Percentiles rank a stretch among this genome's conserved stretches.
Conservation (phyloP, 371 early-diverging fungal genomes). For the Mortierella sp. region DNA sequence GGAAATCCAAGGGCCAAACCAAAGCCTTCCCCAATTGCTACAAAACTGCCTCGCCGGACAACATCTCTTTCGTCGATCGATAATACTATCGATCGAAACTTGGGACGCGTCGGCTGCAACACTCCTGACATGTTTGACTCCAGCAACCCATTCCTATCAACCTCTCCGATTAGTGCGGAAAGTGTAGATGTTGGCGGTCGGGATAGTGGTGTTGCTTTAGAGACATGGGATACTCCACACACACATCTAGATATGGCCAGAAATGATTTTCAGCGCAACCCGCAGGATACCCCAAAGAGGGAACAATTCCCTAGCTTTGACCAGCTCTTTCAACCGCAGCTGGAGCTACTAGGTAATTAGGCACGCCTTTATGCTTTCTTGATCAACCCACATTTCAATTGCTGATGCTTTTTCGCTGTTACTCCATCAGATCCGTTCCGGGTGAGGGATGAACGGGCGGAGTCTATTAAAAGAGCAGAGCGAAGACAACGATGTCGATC, state of each 20-base stretch:
- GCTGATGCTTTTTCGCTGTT: background rate
- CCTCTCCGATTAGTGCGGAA: background rate
- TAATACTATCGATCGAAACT: background rate
- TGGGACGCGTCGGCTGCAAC: background rate
- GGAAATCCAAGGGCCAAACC: constrained; percentile 9
- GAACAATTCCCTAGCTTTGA: constrained; percentile 23
- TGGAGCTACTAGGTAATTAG: constrained; percentile 7
- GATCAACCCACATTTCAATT: background rate
- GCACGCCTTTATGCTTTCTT: background rate
- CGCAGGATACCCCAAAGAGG: background rate
- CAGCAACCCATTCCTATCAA: background rate
- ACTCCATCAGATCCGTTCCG: constrained; percentile 14
- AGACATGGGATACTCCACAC: constrained; percentile 17
- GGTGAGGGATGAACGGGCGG: background rate
- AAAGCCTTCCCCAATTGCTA: constrained; percentile 26
- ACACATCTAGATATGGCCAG: background rate
- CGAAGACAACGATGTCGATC: constrained; percentile 33
- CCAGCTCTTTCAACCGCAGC: constrained; percentile 18
- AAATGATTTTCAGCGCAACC: background rate
- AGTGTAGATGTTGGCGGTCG: constrained; percentile 7
- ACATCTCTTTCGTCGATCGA: background rate
- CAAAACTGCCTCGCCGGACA: constrained; percentile 3
- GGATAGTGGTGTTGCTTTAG: constrained; percentile 33
- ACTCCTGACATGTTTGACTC: background rate
- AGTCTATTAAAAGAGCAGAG: background rate